phyloP scores from a whole-genome alignment of 2,329 filamentous ascomycete genomes.

The Xylariaceae sp. region DNA sequence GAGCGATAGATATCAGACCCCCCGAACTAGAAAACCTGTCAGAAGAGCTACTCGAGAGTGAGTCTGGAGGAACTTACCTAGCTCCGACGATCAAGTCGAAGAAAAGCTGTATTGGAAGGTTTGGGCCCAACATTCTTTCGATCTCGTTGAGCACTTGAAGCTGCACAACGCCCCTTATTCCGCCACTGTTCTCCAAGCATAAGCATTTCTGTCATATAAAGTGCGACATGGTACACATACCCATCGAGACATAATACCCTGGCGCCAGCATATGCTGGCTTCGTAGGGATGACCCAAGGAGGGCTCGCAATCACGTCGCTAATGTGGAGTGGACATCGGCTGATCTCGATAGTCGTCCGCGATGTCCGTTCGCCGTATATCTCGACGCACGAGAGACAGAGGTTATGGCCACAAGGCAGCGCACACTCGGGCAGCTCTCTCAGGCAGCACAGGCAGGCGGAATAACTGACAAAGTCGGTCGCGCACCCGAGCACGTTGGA shows the following conservation, averaged over 20 bases:
- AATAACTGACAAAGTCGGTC: constrained; percentile 22
- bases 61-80: constrained; percentile 16
- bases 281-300: constrained; percentile 22
- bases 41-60: constrained; percentile 1
- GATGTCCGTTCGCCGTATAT: constrained; percentile 23
- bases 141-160: constrained; percentile 22
- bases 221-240: no score
- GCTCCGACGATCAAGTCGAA: constrained; percentile 26
- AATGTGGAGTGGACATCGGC: constrained; percentile 23
- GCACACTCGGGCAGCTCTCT: constrained; percentile 25
- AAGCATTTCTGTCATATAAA: no score
- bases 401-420: constrained; percentile 24
- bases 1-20: constrained; percentile 22
- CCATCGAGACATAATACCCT: constrained; percentile 24
- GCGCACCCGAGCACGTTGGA: constrained; percentile 21
- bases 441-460: constrained; percentile 25
- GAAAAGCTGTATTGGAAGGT: constrained; percentile 24
- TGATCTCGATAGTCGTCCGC: constrained; percentile 25
- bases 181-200: no score
- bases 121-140: constrained; percentile 22
- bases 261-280: constrained; percentile 21
- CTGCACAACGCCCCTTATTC: constrained; percentile 22
- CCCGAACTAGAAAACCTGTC: constrained; percentile 17
- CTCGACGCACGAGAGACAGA: constrained; percentile 23
- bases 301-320: constrained; percentile 22